These are phyloP conservation scores for Raphidocelis subcapitata DNA, from an alignment of 139 green algal species.

Conservation along the genomic window DNA sequence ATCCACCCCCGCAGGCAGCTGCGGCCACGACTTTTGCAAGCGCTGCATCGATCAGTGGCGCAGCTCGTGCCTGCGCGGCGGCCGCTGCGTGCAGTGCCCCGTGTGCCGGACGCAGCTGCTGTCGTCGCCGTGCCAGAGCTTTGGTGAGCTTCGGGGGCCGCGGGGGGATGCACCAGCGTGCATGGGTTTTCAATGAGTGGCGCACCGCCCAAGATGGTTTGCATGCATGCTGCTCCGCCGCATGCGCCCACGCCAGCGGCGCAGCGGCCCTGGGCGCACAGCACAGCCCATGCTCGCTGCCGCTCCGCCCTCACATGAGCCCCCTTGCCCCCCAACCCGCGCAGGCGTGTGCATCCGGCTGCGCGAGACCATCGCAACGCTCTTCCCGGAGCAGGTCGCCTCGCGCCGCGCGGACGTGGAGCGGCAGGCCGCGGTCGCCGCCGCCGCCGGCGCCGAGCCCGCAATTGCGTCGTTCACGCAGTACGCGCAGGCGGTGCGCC, in stretches of 20 bases:
- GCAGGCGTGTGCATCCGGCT: slow-evolving; percentile 36
- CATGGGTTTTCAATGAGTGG: neutral
- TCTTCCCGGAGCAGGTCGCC: slow-evolving; percentile 39
- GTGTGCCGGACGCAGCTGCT: slow-evolving; percentile 32
- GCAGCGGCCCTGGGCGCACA: neutral
- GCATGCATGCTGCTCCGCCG: neutral
- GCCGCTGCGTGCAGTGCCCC: slow-evolving; percentile 29
- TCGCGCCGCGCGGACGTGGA: slow-evolving; percentile 6
- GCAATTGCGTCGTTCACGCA: neutral
- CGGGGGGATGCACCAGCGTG: no score
- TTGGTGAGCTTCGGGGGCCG: no score
- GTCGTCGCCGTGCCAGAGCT: slow-evolving; percentile 20
- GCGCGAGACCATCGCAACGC: slow-evolving; percentile 30
- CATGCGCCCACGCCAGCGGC: neutral
- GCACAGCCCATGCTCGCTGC: neutral
- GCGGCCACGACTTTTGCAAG: slow-evolving; percentile 42
- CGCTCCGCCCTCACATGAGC: neutral
- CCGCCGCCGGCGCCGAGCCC: neutral
- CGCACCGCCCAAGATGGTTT: neutral
- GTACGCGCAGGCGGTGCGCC: neutral
- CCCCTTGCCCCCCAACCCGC: neutral
- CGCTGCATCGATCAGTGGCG: slow-evolving; percentile 36
- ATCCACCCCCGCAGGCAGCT: slow-evolving; percentile 28
- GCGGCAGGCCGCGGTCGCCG: slow-evolving; percentile 16
- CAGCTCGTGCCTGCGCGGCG: slow-evolving; percentile 10